These are phyloP conservation scores for Corymbia calophylla DNA, from an alignment of 441 rosid species.

Conservation along the genomic window DNA sequence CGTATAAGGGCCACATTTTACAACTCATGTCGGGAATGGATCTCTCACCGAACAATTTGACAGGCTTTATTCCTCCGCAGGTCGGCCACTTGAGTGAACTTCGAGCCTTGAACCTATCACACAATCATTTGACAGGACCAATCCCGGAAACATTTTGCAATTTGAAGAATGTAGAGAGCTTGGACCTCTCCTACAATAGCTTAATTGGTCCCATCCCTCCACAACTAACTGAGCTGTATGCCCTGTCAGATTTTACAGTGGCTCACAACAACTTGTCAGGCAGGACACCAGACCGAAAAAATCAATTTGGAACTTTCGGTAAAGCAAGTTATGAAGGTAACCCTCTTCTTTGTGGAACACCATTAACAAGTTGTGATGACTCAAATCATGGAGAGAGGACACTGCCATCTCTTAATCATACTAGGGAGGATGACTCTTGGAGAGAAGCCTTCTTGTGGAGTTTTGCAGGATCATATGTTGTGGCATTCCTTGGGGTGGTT, in stretches of 20 bases:
- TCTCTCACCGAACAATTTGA: background rate
- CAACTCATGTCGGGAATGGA: background rate
- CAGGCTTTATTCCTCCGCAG: background rate
- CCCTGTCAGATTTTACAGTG: background rate
- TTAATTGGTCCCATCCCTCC: background rate
- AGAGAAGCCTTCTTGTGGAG: background rate
- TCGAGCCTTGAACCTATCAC: background rate
- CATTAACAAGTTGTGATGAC: background rate
- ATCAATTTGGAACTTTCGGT: background rate
- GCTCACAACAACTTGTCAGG: background rate
- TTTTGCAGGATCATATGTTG: background rate
- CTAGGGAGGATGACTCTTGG: background rate
- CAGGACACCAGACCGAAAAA: background rate
- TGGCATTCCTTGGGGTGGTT: background rate
- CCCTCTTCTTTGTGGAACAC: background rate
- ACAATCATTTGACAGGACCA: background rate
- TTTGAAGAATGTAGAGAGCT: background rate
- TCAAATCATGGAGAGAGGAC: background rate
- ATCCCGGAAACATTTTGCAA: background rate
- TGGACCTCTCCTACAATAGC: background rate
- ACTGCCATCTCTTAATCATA: background rate
- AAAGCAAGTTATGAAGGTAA: background rate
- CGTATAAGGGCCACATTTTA: background rate
- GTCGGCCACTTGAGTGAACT: background rate
- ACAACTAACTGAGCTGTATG: background rate